A percentile compares a stretch with the other conserved stretches of the same genome.
These are phyloP conservation scores for Plectranthus barbatus DNA, from an alignment of 257 asterid genomes.

Conservation along the genomic window DNA sequence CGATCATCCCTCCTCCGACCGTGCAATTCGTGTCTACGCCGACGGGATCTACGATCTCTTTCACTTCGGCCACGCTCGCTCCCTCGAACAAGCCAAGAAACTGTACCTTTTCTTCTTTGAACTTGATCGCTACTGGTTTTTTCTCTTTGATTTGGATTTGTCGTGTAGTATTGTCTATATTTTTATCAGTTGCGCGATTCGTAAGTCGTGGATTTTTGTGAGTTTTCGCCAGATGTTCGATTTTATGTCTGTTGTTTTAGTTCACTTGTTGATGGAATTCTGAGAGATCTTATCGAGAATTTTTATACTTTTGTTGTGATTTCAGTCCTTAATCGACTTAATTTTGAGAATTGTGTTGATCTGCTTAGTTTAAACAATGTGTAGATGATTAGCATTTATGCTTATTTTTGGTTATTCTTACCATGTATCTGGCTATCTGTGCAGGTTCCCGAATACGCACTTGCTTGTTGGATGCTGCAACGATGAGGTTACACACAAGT, in stretches of 20 bases:
- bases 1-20: slow-evolving; percentile 40
- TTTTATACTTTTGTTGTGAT: not conserved
- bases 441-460: slow-evolving; percentile 73
- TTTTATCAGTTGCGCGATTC: not conserved
- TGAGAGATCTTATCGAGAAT: not conserved
- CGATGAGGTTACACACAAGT: slow-evolving; percentile 80
- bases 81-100: slow-evolving; percentile 94
- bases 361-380: not conserved
- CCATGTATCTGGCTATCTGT: not conserved
- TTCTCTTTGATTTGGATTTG: not conserved
- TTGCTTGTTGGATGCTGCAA: slow-evolving; percentile 92
- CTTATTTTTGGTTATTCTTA: not conserved
- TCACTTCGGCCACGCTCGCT: slow-evolving; percentile 97
- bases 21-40: slow-evolving; percentile 82
- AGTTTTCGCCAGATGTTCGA: slow-evolving; percentile 2
- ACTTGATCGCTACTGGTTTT: not conserved
- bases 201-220: not conserved
- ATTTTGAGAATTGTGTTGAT: slow-evolving; percentile 5
- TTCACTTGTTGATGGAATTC: not conserved
- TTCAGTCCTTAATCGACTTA: not conserved
- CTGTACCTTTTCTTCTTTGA: slow-evolving; percentile 22
- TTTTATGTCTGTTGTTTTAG: not conserved
- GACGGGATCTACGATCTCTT: slow-evolving; percentile 99
- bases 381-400: not conserved
- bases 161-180: not conserved